Evolutionary conservation across 2,329 filamentous ascomycete genomes (phyloP), one percentile per base, ranked within the genome.

Genomic region (Diaporthe humulicola): DNA sequence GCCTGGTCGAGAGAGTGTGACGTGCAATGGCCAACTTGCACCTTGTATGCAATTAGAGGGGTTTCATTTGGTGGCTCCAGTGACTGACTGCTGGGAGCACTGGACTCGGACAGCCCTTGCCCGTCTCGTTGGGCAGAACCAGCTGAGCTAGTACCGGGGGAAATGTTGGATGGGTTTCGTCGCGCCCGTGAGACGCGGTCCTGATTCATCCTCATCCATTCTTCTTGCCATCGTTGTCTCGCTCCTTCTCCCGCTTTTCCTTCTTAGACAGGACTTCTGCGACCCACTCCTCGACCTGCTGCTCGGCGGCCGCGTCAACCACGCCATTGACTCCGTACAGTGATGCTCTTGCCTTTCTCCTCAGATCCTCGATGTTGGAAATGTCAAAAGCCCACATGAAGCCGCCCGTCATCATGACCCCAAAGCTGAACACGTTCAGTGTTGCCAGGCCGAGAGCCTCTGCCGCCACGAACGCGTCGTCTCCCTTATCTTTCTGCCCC

Each of bases 361-460:
- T 86, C 81, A 95, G 84, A 80, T 96, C 94, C 5, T 91, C 90
- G 54, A 95, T 71, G 60, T 87, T 88, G 81, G 91, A 91, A 48
- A 98, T 90, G 82, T 98, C 93, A 75, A 97, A 90, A 0, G 91
- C 92, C 88, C 93, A 98, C 76, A 94, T 87, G 15, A 92, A 83
- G 0, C 93, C 95, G 4, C 96, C 97, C 0, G 90, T 88, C 12
- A 89, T 84, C 88, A 97, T 91, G 82, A 98, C 91, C 0, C 89
- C 92, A 67, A 97, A 90, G 79, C 92, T 94, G 42, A 92, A 80
- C 17, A 97, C 94, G 79, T 98, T 98, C 78, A 98, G 88, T 0
- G 96, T 98, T 0, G 96, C 97, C 48, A 98, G 87, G 66, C 93
- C 94, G 30, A 99, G 87, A 0, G 96, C 96, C 83, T 98, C 94